Evolutionary conservation across 2,329 filamentous ascomycete genomes (phyloP), one percentile per base, ranked within the genome.

Genomic region (Diaporthe citrichinensis): DNA sequence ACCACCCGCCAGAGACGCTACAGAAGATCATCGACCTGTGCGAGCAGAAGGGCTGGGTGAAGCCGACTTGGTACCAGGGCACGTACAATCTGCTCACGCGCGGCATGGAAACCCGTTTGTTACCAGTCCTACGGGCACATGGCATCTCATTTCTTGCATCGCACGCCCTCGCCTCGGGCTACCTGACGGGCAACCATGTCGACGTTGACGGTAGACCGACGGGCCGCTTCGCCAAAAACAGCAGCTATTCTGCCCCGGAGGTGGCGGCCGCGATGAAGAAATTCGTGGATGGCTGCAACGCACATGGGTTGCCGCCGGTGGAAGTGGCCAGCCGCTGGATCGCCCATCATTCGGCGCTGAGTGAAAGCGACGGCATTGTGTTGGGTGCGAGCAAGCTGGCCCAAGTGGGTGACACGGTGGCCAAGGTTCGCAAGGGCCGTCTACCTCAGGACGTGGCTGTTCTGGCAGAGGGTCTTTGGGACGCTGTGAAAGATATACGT

Each of bases 1-100:
- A 86, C 74, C 81, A 83, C 23, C 74, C 81, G 0, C 78, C 81
- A 0, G 74, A 79, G 5, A 78, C 81, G 25, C 79, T 86, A 1
- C 76, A 82, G 68, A 74, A 81, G 25, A 82, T 82, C 36, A 75
- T 85, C 39, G 77, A 78, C 6, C 76, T 84, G 23, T 83, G 82
- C 77, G 83, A 84, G 28, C 59, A 79, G 57, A 80, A 84, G 4
- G 79, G 78, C 49, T 84, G 81, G 78, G 75, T 78, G n/a, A 84
- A 85, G 68, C 85, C 84, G 0, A 80, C 76, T 8, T 83, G 81
- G 72, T 87, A 86, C 68, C 85, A 87, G 61, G 85, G 84, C 41
- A 80, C 82, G 17, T 86, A 86, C 76, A 85, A 81, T 73, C 74
- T 84, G 6, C 76, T 85, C 10, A 81, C 81, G 10, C 84, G 85